Evolutionary conservation across 2,329 filamentous ascomycete genomes (phyloP), one percentile per base, ranked within the genome.

Genomic region (Aspergillus viridinutans): DNA sequence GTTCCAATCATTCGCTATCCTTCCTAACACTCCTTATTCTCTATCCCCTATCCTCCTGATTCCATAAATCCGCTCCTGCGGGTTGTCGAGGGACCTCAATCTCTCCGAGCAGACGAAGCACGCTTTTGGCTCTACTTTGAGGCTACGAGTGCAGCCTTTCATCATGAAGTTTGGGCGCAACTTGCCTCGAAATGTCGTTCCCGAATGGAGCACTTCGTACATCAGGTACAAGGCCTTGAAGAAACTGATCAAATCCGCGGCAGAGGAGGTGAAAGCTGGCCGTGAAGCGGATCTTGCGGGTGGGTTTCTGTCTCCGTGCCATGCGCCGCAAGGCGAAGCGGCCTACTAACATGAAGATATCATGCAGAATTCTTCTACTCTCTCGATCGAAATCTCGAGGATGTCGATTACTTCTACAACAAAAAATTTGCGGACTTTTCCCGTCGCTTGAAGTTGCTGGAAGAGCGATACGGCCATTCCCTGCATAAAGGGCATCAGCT

Each of bases 391-490:
- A 97, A 97, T 72, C 87, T 99, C 69, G 94, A 99, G 80, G 90
- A 96, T 76, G 93, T 99, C 73, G 92, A 97, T 75, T 85, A 85
- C 52, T 97, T 99, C 75, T 97, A 97, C 81, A 97, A 96, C 78
- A 95, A 92, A 74, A 97, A 97, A 73, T 91, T 92, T 69, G 83
- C 86, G 60, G 93, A 97, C 67, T 88, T 88, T 60, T 86, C 88
- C 40, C 88, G 94, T 59, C 87, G 93, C 38, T 80, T 97, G 64
- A 92, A 90, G 65, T 83, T 97, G 14, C 81, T 97, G 26, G 88
- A 95, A 73, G 90, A 94, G 64, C 86, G 91, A 62, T 97, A 96
- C 80, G 92, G 91, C 63, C 83, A 85, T 61, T 83, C 85, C 12
- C 82, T 86, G 53, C 87, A 92, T 56, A 78, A 85, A 53, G 82